Percentiles rank a stretch among this genome's conserved stretches.
These are phyloP conservation scores for barrel medic (Medicago truncatula) DNA, from an alignment of 306 rosid genomes.

Conservation along the genomic window MtrunA17r5.0-ANR NC_053042.1:56500501-56501000, in stretches of 20 bases:
- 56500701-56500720: slow-evolving; percentile 73
- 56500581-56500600: slow-evolving; percentile 59
- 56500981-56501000: slow-evolving; percentile 81
- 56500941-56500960: slow-evolving; percentile 68
- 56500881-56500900: slow-evolving; percentile 59
- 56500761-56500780: slow-evolving; percentile 73
- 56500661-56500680: slow-evolving; percentile 60
- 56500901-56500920: slow-evolving; percentile 21
- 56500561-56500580: slow-evolving; percentile 68
- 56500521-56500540: slow-evolving; percentile 72
- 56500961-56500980: slow-evolving; percentile 89
- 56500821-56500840: slow-evolving; percentile 63
- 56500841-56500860: slow-evolving; percentile 58
- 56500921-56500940: slow-evolving; percentile 48
- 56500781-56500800: slow-evolving; percentile 85
- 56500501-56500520: slow-evolving; percentile 78
- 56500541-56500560: slow-evolving; percentile 77
- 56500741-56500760: slow-evolving; percentile 56
- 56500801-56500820: slow-evolving; percentile 60
- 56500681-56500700: slow-evolving; percentile 72
- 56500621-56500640: slow-evolving; percentile 82
- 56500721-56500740: slow-evolving; percentile 84
- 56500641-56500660: slow-evolving; percentile 76
- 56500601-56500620: slow-evolving; percentile 84
- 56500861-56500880: slow-evolving; percentile 62